These are phyloP conservation scores for Gossypium bickii DNA, from an alignment of 345 rosid species.

Conservation along the genomic window DNA sequence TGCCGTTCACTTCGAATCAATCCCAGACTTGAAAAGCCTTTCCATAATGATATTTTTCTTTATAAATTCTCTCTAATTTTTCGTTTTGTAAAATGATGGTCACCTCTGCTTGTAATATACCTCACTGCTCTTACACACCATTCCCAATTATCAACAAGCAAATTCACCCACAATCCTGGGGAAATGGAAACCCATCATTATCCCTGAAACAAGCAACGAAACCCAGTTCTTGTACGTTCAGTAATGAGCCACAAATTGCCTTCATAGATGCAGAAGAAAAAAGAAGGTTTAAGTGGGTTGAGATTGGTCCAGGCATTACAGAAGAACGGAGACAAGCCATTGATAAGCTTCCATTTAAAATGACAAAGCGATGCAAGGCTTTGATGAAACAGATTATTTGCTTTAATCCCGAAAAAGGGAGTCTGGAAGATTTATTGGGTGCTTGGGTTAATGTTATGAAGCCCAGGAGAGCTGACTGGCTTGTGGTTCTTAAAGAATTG, in stretches of 20 bases:
- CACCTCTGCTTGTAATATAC: conserved; percentile 19
- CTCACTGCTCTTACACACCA: conserved; percentile 19
- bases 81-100: conserved; percentile 22
- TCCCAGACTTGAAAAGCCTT: background rate
- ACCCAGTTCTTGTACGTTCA: conserved; percentile 15
- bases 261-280: conserved; percentile 19
- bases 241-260: conserved; percentile 16
- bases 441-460: conserved; percentile 76
- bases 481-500: conserved; percentile 62
- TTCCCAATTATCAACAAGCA: conserved; percentile 17
- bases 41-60: background rate
- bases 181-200: conserved; percentile 10
- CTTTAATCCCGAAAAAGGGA: conserved; percentile 33
- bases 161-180: conserved; percentile 10
- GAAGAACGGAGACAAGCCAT: conserved; percentile 50
- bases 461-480: conserved; percentile 78
- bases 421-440: conserved; percentile 45
- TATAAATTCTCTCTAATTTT: background rate
- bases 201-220: conserved; percentile 15
- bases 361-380: conserved; percentile 68
- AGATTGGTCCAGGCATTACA: conserved; percentile 35
- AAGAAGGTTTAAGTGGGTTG: conserved; percentile 52
- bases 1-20: background rate
- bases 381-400: conserved; percentile 63
- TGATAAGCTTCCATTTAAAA: conserved; percentile 46